Evolutionary conservation across 2,329 filamentous ascomycete species (phyloP).

Genomic region (Diplodia corticola): DNA sequence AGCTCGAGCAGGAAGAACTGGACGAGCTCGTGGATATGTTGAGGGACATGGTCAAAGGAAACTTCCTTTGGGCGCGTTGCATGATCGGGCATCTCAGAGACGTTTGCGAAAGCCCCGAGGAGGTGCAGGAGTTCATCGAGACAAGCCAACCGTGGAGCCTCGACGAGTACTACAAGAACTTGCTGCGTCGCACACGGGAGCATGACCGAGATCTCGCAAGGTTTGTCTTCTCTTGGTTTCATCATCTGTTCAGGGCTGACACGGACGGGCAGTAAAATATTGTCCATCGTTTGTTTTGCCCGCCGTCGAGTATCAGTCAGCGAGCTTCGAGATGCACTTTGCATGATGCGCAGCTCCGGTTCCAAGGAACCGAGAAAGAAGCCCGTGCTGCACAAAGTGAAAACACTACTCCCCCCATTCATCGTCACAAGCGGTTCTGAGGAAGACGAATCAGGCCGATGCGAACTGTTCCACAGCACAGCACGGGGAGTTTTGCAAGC

Average conservation of each 20-base stretch:
- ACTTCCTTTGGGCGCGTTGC: slow-evolving; percentile 20
- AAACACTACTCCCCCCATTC: neutral
- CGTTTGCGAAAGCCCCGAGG: neutral
- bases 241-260: neutral
- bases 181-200: neutral
- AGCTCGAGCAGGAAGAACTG: neutral
- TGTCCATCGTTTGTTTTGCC: slow-evolving; percentile 6
- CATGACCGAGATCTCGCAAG: neutral
- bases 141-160: neutral
- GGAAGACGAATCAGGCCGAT: neutral
- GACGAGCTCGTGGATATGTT: neutral
- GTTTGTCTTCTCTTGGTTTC: neutral
- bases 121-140: neutral
- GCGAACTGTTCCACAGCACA: neutral
- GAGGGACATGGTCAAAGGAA: neutral
- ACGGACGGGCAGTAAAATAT: neutral
- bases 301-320: neutral
- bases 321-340: slow-evolving; percentile 7
- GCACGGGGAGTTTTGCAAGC: neutral
- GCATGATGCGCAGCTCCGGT: slow-evolving; percentile 14
- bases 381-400: neutral
- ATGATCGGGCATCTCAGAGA: slow-evolving; percentile 10
- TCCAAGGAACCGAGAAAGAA: slow-evolving; percentile 6
- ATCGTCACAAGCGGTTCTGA: neutral
- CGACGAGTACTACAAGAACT: neutral